Base-by-base conservation (phyloP, 257 asterid species). In the Solanum chaucha region DNA sequence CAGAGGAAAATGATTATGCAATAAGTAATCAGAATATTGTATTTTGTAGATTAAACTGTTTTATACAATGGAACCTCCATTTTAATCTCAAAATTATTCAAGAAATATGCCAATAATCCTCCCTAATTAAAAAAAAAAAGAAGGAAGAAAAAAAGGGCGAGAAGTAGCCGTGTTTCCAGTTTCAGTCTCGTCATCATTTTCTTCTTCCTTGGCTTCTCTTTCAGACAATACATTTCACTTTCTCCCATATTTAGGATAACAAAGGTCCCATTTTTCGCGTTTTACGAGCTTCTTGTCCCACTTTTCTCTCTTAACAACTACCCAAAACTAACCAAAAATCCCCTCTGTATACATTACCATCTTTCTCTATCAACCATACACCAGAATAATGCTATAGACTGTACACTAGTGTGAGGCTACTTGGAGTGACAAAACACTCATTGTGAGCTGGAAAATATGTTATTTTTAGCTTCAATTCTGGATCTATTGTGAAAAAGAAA, bases 401-500 rank as follows among this genome's bases (percentile, higher is more conserved):
- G 51, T n/a, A 77, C 36, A n/a, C 83, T 12, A 77, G 61, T 77
- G 83, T 41, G 84, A 24, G 22, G 61, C 38, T n/a, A 41, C 59
- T 75, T 74, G 20, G 81, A 36, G 55, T 32, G 22, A 13, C 4
- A 22, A 22, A 22, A 74, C 59, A 40, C 38, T 3, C 38, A 41
- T 78, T 41, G 41, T 48, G 38, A 15, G 85, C 85, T 80, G 40
- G 20, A 78, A 86, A 55, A 59, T 73, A 86, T 91, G 89, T 84
- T 55, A 58, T 38, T 88, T 84, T 68, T 88, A 78, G 91, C 89
- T 86, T 87, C 71, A 80, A 41, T 91, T 90, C 82, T 88, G 93
- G 95, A 93, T 94, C 98, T 92, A 24, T 48, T 30, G 15, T 24
- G 12, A 59, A 26, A 78, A 78, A 22, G 38, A 44, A 26, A 44